phyloP scores from a whole-genome alignment of 2,329 filamentous ascomycete genomes.

The Emmonsia crescens region DNA sequence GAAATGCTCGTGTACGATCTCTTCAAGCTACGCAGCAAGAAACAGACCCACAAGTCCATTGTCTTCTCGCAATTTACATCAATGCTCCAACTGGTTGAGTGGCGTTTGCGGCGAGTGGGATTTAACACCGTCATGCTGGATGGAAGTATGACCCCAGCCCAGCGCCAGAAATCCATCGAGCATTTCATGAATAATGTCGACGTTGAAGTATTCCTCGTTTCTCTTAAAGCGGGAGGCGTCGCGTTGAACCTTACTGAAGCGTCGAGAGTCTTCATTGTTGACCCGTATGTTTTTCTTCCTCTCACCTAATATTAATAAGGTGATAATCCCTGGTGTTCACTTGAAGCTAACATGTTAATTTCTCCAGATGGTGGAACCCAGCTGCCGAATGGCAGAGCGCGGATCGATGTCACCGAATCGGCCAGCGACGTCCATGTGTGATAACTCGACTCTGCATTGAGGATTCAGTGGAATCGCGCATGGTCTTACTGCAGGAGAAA shows the following conservation, averaged over 20 bases:
- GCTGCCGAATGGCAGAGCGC: slow-evolving; percentile 99
- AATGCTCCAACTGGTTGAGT: slow-evolving; percentile 94
- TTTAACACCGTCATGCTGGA: slow-evolving; percentile 98
- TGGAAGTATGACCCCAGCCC: slow-evolving; percentile 89
- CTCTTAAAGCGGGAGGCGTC: slow-evolving; percentile 89
- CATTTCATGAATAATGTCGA: slow-evolving; percentile 94
- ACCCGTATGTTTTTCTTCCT: slow-evolving; percentile 56
- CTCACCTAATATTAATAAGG: neutral
- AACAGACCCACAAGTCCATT: slow-evolving; percentile 89
- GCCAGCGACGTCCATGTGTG: slow-evolving; percentile 83
- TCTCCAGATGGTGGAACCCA: slow-evolving; percentile 89
- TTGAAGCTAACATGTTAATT: neutral
- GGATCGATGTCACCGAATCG: slow-evolving; percentile 87
- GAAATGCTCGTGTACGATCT: slow-evolving; percentile 92
- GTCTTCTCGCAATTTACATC: slow-evolving; percentile 97
- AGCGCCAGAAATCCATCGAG: slow-evolving; percentile 86
- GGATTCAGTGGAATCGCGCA: slow-evolving; percentile 90
- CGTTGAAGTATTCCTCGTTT: slow-evolving; percentile 92
- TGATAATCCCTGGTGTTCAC: neutral
- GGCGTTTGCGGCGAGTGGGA: slow-evolving; percentile 89
- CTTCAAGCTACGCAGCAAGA: slow-evolving; percentile 82
- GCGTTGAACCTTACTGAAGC: slow-evolving; percentile 93
- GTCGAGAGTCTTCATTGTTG: slow-evolving; percentile 87
- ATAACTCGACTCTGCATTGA: slow-evolving; percentile 94
- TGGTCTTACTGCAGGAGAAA: slow-evolving; percentile 95